phyloP scores from a whole-genome alignment of 768 basidiomycete genomes.

The Lactarius deliciosus region DNA sequence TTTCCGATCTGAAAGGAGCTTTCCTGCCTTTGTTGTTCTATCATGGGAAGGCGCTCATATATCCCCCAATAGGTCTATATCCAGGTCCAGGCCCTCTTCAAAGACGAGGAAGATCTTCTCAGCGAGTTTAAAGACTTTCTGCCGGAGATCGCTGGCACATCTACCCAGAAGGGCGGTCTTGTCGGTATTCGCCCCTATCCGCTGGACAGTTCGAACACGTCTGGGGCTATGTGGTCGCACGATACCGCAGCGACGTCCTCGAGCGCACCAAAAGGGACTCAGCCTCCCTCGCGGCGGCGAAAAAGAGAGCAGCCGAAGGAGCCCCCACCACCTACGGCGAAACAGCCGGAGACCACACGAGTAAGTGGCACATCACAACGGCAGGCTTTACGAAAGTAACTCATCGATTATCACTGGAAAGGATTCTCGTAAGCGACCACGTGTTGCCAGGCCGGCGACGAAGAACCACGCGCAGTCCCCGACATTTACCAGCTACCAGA shows the following conservation, averaged over 20 bases:
- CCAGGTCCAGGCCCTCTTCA: conserved; percentile 79
- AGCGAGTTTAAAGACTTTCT: conserved; percentile 82
- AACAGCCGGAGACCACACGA: conserved; percentile 17
- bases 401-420: conserved; percentile 10
- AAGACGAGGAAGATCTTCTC: conserved; percentile 75
- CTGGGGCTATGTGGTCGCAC: conserved; percentile 32
- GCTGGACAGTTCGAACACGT: conserved; percentile 37
- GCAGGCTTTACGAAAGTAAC: neutral
- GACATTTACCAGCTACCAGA: conserved; percentile 27
- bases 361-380: conserved; percentile 11
- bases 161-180: conserved; percentile 42
- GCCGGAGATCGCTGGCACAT: conserved; percentile 57
- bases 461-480: conserved; percentile 30
- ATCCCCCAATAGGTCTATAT: conserved; percentile 69
- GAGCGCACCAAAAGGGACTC: conserved; percentile 25
- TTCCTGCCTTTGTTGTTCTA: neutral
- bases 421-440: conserved; percentile 30
- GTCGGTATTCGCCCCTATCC: conserved; percentile 54
- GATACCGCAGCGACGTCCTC: conserved; percentile 17
- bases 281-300: conserved; percentile 44
- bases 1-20: conserved; percentile 5
- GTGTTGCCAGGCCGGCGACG: conserved; percentile 19
- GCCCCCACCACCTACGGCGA: conserved; percentile 27
- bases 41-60: conserved; percentile 1
- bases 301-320: conserved; percentile 56